These are phyloP conservation scores for Cladosporium halotolerans DNA, from an alignment of 2,329 filamentous ascomycete species.

Conservation along the genomic window DNA sequence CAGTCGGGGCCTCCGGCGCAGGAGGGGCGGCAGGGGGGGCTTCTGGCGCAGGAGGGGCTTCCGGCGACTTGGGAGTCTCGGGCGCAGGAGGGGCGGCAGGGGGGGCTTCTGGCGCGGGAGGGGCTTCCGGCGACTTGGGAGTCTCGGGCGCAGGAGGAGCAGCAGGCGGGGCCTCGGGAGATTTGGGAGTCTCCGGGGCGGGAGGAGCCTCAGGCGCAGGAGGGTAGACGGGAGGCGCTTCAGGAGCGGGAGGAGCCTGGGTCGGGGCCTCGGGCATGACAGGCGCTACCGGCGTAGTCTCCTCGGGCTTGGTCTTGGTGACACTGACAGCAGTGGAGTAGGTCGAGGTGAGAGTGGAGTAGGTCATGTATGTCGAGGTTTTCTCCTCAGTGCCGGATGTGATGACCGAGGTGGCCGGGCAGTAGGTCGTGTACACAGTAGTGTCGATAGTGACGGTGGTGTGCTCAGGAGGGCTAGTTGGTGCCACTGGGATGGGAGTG, in stretches of 20 bases:
- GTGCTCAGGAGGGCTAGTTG: not conserved
- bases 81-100: not conserved
- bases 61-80: not conserved
- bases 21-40: not conserved
- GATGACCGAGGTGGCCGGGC: constrained; percentile 2
- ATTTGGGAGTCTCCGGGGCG: not conserved
- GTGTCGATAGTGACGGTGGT: constrained; percentile 10
- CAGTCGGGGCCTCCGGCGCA: not conserved
- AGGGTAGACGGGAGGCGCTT: not conserved
- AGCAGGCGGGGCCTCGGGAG: not conserved
- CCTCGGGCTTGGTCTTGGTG: constrained; percentile 2
- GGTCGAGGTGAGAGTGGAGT: constrained; percentile 14
- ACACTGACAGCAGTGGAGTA: constrained; percentile 12
- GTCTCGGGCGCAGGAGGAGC: not conserved
- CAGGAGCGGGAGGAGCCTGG: not conserved
- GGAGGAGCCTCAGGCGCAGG: not conserved
- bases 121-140: not conserved
- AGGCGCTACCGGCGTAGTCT: not conserved
- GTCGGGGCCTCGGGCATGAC: not conserved
- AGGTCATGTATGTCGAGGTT: constrained; percentile 10
- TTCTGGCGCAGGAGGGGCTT: not conserved
- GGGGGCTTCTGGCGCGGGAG: not conserved
- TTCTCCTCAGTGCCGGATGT: not conserved
- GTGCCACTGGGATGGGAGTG: not conserved
- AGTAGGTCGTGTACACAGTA: constrained; percentile 15